Percentiles rank a stretch among this genome's conserved stretches.
These are phyloP conservation scores for Puccinia novopanici DNA, from an alignment of 1,284 basidiomycete species.

Conservation along the genomic window DNA sequence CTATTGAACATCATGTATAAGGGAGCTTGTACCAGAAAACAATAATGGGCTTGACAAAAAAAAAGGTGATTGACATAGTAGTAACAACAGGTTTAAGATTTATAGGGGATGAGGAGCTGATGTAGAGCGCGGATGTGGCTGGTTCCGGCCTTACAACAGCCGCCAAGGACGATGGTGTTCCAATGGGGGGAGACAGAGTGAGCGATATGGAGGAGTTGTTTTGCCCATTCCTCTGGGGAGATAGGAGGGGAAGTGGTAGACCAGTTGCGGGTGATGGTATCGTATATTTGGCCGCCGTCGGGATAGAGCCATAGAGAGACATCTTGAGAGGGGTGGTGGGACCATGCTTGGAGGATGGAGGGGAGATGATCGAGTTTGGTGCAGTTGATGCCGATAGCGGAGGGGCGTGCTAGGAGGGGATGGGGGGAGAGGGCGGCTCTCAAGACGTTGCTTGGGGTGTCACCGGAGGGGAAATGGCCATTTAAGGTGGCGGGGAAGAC, in stretches of 20 bases:
- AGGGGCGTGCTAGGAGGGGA: slow-evolving; percentile 51
- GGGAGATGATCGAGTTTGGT: slow-evolving; percentile 59
- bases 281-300: slow-evolving; percentile 69
- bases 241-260: slow-evolving; percentile 50
- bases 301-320: slow-evolving; percentile 72
- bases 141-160: slow-evolving; percentile 71
- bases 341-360: slow-evolving; percentile 31
- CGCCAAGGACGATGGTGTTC: slow-evolving; percentile 68
- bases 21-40: too few species aligned
- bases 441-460: slow-evolving; percentile 10
- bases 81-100: too few species aligned
- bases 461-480: slow-evolving; percentile 33
- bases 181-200: slow-evolving; percentile 59
- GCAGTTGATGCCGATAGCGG: slow-evolving; percentile 75
- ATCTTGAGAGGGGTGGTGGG: too few species aligned
- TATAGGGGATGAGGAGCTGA: background rate
- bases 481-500: slow-evolving; percentile 64
- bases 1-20: too few species aligned
- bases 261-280: slow-evolving; percentile 65
- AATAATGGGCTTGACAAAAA: too few species aligned
- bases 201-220: slow-evolving; percentile 23
- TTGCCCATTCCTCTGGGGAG: slow-evolving; percentile 46
- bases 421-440: slow-evolving; percentile 8
- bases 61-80: too few species aligned
- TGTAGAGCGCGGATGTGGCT: slow-evolving; percentile 63